Conservation (phyloP, 169 alveolate genomes). For the Plasmodium coatneyi region DNA sequence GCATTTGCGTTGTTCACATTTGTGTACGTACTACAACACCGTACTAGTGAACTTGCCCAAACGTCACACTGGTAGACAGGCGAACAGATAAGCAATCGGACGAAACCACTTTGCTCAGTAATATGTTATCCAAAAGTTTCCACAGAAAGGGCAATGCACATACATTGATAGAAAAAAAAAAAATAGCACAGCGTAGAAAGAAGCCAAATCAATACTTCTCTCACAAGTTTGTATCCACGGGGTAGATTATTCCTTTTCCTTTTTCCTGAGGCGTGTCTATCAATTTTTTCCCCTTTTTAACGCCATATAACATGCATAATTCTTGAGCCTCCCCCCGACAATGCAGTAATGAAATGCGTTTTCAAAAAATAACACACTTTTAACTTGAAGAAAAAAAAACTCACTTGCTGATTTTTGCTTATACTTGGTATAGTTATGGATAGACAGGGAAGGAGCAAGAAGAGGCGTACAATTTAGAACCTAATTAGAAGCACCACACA, state of each 20-base stretch:
- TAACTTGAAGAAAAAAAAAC: slow-evolving; percentile 1
- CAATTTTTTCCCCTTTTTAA: not conserved
- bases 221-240: not conserved
- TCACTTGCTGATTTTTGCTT: not conserved
- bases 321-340: not conserved
- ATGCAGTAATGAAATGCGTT: slow-evolving; percentile 17
- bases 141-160: not conserved
- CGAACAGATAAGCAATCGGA: not conserved
- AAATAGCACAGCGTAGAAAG: not conserved
- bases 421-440: not conserved
- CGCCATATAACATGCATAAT: not conserved
- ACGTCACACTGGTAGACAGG: not conserved
- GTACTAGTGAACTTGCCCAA: not conserved
- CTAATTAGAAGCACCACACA: not conserved
- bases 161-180: not conserved
- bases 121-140: not conserved
- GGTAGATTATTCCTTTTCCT: not conserved
- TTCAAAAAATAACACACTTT: slow-evolving; percentile 6
- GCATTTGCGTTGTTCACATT: not conserved
- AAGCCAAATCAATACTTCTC: not conserved
- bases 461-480: slow-evolving; percentile 1
- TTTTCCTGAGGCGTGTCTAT: not conserved
- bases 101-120: not conserved
- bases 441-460: not conserved
- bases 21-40: not conserved